These are phyloP conservation scores for Apostasia ramifera DNA, from an alignment of 106 monocot genomes.

Conservation along the genomic window DNA sequence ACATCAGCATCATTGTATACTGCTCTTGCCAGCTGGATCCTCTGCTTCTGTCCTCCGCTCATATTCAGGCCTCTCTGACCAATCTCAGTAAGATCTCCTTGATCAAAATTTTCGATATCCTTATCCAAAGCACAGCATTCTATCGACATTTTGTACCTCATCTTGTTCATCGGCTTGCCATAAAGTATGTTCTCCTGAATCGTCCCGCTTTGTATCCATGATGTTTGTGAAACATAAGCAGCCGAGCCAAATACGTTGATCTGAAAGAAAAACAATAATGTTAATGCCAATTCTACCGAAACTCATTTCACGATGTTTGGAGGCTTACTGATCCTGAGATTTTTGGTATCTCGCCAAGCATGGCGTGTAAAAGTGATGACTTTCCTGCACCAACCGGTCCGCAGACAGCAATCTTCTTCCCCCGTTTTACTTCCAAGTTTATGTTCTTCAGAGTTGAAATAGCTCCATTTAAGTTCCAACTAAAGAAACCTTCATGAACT, in stretches of 20 bases:
- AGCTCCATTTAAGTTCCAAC: constrained; percentile 34
- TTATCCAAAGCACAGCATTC: constrained; percentile 69
- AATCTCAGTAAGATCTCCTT: constrained; percentile 86
- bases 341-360: constrained; percentile 77
- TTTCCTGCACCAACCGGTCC: constrained; percentile 82
- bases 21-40: constrained; percentile 88
- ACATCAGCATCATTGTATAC: constrained; percentile 76
- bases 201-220: constrained; percentile 87
- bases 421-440: constrained; percentile 25
- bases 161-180: constrained; percentile 61
- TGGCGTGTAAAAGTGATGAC: constrained; percentile 50
- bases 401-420: constrained; percentile 66
- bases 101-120: constrained; percentile 63
- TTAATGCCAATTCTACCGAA: background rate
- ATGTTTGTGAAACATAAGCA: constrained; percentile 83
- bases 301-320: background rate
- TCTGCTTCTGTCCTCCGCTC: constrained; percentile 97
- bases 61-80: constrained; percentile 91
- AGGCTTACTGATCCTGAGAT: constrained; percentile 61
- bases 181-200: constrained; percentile 72
- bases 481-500: constrained; percentile 33
- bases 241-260: constrained; percentile 47
- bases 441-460: constrained; percentile 33
- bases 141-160: constrained; percentile 50
- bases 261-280: constrained; percentile 17